These are phyloP conservation scores for Syzygium malaccense DNA, from an alignment of 441 rosid species.

Conservation along the genomic window DNA sequence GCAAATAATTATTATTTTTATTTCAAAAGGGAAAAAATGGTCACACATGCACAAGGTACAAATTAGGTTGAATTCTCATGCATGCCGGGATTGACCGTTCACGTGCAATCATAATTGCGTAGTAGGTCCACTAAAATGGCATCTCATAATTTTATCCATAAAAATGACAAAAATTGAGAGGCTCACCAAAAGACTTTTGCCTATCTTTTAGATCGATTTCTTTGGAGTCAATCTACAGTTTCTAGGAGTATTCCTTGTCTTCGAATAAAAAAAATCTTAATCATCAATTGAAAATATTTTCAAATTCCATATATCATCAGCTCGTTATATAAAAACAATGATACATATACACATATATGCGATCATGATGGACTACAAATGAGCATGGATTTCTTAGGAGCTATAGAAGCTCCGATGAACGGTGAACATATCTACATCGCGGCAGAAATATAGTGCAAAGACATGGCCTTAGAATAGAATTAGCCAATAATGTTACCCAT, in stretches of 20 bases:
- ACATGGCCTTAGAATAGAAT: neutral
- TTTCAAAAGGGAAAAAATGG: neutral
- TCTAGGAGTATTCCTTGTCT: neutral
- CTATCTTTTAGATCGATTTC: neutral
- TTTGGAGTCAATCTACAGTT: neutral
- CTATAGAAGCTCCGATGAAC: too few species aligned
- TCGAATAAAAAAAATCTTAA: neutral
- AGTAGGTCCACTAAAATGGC: neutral
- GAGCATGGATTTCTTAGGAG: too few species aligned
- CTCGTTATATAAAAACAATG: too few species aligned
- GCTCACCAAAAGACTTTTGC: neutral
- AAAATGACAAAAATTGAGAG: neutral
- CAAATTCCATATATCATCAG: too few species aligned
- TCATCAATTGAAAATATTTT: neutral
- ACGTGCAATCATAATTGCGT: neutral
- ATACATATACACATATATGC: too few species aligned
- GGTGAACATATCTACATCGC: too few species aligned
- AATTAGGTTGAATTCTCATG: neutral
- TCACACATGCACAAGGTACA: neutral
- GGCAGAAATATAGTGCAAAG: too few species aligned
- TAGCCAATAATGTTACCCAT: neutral
- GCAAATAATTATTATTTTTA: neutral
- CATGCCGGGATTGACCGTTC: neutral
- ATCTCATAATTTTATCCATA: neutral
- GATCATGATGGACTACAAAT: too few species aligned